Evolutionary conservation across 2,329 filamentous ascomycete genomes (phyloP).

Genomic region (Neopestalotiopsis sp.): DNA sequence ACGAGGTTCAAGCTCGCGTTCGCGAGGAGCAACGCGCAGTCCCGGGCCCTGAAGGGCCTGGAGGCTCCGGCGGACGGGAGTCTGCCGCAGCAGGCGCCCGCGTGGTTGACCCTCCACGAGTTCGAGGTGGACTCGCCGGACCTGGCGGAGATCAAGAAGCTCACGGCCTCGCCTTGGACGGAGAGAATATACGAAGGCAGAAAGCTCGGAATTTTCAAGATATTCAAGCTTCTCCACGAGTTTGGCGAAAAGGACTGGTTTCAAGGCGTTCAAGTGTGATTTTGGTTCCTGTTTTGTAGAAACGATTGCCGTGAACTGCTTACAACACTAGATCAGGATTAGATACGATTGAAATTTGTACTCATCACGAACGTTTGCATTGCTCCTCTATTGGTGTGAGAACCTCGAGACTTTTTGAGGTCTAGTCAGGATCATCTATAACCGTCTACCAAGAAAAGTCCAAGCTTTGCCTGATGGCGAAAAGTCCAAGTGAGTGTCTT

Average conservation of each 20-base stretch:
- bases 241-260: conserved; percentile 23
- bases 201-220: conserved; percentile 9
- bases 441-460: neutral
- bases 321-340: neutral
- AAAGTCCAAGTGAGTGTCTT: neutral
- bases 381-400: neutral
- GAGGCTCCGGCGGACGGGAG: conserved; percentile 23
- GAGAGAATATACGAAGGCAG: conserved; percentile 20
- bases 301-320: neutral
- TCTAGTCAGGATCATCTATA: neutral
- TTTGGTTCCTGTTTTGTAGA: neutral
- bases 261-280: conserved; percentile 18
- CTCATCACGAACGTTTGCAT: neutral
- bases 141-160: conserved; percentile 11
- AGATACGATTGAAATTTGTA: neutral
- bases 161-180: conserved; percentile 23
- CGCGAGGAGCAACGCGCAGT: conserved; percentile 12
- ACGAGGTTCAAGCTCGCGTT: conserved; percentile 28
- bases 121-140: conserved; percentile 19
- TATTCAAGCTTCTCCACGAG: conserved; percentile 19
- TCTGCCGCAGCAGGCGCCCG: conserved; percentile 22
- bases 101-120: conserved; percentile 23
- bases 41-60: conserved; percentile 25
- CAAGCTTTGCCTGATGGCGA: neutral
- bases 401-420: neutral